phyloP scores from a whole-genome alignment of 805 yeast genomes.

The Schizosaccharomyces osmophilus region DNA sequence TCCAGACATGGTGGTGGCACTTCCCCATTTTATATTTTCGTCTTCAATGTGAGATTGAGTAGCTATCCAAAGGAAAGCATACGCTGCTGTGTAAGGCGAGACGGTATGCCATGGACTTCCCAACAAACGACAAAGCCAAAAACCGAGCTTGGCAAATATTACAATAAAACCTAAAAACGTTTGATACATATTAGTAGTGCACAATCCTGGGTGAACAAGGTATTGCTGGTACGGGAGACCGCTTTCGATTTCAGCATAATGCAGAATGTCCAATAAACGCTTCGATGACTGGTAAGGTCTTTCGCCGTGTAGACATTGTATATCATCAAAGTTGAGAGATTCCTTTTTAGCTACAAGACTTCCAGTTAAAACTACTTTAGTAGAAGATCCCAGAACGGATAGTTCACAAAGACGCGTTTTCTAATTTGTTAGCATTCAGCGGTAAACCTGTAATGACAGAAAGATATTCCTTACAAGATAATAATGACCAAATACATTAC shows the following conservation, averaged over 20 bases:
- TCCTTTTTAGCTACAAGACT: neutral
- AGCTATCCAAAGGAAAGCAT: constrained; percentile 55
- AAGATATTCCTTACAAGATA: constrained; percentile 25
- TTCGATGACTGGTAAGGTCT: constrained; percentile 83
- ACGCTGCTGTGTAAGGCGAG: constrained; percentile 71
- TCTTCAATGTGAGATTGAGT: constrained; percentile 13
- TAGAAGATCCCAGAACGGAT: neutral
- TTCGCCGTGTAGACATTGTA: neutral
- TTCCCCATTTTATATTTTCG: neutral
- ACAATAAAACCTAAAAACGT: constrained; percentile 56
- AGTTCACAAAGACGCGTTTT: neutral
- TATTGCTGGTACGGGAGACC: constrained; percentile 24
- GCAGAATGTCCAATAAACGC: constrained; percentile 60
- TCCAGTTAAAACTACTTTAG: neutral
- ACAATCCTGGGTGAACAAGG: constrained; percentile 82
- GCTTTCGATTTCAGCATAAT: constrained; percentile 18
- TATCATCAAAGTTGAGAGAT: neutral
- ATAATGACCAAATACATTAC: constrained; percentile 91
- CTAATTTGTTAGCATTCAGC: neutral
- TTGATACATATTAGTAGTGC: constrained; percentile 47
- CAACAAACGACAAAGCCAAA: constrained; percentile 52
- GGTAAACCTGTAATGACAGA: neutral
- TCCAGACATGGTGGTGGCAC: neutral
- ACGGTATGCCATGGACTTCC: constrained; percentile 85
- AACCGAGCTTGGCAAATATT: constrained; percentile 34